Base-by-base conservation (phyloP, 345 rosid genomes). In the Acer yangbiense region DNA sequence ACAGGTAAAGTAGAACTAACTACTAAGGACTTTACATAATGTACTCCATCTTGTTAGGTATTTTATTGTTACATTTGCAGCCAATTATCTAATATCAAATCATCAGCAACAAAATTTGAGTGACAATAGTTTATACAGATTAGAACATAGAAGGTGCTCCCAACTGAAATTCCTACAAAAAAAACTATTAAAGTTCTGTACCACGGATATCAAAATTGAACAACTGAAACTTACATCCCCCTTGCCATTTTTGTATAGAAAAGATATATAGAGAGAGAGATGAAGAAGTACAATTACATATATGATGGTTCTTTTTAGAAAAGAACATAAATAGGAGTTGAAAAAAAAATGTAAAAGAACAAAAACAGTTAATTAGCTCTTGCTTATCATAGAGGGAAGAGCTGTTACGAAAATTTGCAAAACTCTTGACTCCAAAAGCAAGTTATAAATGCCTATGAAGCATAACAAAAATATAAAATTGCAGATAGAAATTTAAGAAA, bases 111-210 rank as follows among this genome's bases (percentile, higher is more conserved):
- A 68, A 14, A 39, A 50, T 7, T 74, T 23, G 52, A 18, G 62
- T 10, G 50, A 64, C 18, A 25, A 65, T 71, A 73, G 60, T 75
- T 52, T 69, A 63, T 50, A 25, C 25, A 71, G 39, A 39, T 69
- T 58, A 23, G 50, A 65, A 65, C 54, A 65, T 18, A 16, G 21
- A 32, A 11, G n/a, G 72, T 65, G 63, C 72, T 65, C 11, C 65
- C 65, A 25, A 16, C 12, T 35, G 72, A 68, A 35, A 67, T 57
- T 9, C 66, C 32, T 20, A 57, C 57, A 25, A 48, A 1, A 48
- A 1, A 43, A 43, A 43, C 7, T 10, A n/a, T 60, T 64, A 21
- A 18, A 64, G 27, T 29, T 74, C 61, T 58, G 65, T 10, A 25
- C 25, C 62, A 74, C 12, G 43, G 48, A 25, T 18, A 32, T 62